Percentiles rank a stretch among this genome's conserved stretches.
These are phyloP conservation scores for Laetiporus sulphureus DNA, from an alignment of 1,284 basidiomycete genomes.

Conservation along the genomic window DNA sequence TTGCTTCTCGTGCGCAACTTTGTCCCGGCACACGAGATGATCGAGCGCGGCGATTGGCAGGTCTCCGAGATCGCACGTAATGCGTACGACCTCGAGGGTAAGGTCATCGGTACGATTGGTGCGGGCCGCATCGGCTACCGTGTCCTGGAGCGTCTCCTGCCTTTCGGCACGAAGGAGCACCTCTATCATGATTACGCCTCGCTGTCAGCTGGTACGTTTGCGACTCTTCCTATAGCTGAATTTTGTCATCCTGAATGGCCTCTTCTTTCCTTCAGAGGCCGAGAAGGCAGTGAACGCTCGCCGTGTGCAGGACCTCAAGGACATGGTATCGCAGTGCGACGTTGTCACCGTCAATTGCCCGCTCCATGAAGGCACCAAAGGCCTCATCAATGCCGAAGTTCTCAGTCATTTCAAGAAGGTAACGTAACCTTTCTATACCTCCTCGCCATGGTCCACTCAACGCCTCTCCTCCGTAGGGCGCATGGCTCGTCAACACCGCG, in stretches of 20 bases:
- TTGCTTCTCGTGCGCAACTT: constrained; percentile 86
- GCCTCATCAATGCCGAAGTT: constrained; percentile 77
- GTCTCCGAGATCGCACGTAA: constrained; percentile 77
- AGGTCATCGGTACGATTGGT: constrained; percentile 87
- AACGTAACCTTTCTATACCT: too few relatives aligned
- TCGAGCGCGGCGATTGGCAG: constrained; percentile 78
- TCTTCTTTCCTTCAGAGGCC: constrained; percentile 38
- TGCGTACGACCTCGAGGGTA: constrained; percentile 85
- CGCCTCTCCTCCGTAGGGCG: constrained; percentile 30
- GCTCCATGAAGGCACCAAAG: constrained; percentile 81
- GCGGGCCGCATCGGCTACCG: constrained; percentile 87
- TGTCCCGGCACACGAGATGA: constrained; percentile 79
- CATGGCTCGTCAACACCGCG: constrained; percentile 93
- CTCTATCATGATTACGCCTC: constrained; percentile 90
- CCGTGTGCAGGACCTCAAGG: constrained; percentile 75
- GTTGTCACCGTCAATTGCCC: constrained; percentile 89
- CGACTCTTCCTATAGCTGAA: neutral
- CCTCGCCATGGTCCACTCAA: neutral
- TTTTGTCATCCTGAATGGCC: neutral
- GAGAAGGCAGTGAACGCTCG: constrained; percentile 67
- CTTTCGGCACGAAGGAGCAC: constrained; percentile 89
- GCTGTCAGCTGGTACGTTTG: constrained; percentile 50
- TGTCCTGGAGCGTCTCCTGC: constrained; percentile 80
- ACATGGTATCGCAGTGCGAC: constrained; percentile 80
- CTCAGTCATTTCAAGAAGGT: constrained; percentile 85